Percentiles rank a stretch among this genome's conserved stretches.
Conservation (phyloP, 2,329 filamentous ascomycete species). For the Grosmannia huntii region DNA sequence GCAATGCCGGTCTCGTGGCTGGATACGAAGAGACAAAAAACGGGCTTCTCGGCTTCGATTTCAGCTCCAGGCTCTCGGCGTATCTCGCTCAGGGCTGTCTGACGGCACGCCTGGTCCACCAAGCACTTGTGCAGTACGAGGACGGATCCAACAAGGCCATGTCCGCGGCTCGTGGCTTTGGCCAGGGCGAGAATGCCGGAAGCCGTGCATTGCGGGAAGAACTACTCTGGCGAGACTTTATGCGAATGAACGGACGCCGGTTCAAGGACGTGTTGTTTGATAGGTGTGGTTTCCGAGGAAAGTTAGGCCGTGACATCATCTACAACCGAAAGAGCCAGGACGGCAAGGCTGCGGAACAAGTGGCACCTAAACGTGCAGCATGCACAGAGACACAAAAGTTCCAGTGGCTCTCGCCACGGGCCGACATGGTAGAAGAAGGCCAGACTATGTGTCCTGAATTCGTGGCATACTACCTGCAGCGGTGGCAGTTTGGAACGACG, state of each 20-base stretch:
- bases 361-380: not conserved
- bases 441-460: slow-evolving; percentile 28
- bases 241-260: slow-evolving; percentile 62
- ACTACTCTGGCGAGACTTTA: slow-evolving; percentile 69
- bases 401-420: slow-evolving; percentile 34
- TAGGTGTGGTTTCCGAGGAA: slow-evolving; percentile 55
- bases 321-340: not conserved
- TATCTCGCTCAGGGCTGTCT: slow-evolving; percentile 62
- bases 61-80: slow-evolving; percentile 63
- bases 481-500: slow-evolving; percentile 55
- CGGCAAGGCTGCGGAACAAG: not conserved
- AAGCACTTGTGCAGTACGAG: slow-evolving; percentile 55
- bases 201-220: slow-evolving; percentile 60
- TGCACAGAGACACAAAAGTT: slow-evolving; percentile 4
- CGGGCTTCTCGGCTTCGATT: slow-evolving; percentile 55
- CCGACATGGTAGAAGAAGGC: slow-evolving; percentile 17
- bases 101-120: slow-evolving; percentile 60
- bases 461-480: slow-evolving; percentile 34
- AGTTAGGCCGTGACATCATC: not conserved
- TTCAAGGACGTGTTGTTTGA: slow-evolving; percentile 47
- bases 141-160: slow-evolving; percentile 38
- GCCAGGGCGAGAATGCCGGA: slow-evolving; percentile 58
- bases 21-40: slow-evolving; percentile 61
- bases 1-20: slow-evolving; percentile 40
- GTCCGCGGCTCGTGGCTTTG: slow-evolving; percentile 41